Evolutionary conservation across 345 rosid species (phyloP), one percentile per base, ranked within the genome.

Genomic region (Gossypium thurberi): DNA sequence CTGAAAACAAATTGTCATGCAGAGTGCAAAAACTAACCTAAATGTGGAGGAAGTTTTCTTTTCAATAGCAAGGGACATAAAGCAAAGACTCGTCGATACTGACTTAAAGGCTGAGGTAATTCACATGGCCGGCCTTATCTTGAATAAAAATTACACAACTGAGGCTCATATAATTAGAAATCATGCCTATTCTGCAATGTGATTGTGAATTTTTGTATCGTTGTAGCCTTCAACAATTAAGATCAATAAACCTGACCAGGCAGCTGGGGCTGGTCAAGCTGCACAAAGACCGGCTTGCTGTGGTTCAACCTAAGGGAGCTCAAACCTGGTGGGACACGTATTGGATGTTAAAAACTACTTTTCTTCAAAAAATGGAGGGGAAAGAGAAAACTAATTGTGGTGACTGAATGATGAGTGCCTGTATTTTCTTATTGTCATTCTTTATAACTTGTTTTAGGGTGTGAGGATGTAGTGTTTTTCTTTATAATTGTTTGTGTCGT

Each of bases 1-100:
- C 46, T 70, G 65, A 78, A 76, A 73, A 4, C n/a, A 64, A 75
- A 56, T 68, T 78, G 53, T 76, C 68, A 73, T 76, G 82, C 92
- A 94, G 98, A 94, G 97, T 85, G 97, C 98, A 43, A 94, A 94
- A 77, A 92, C 98, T 59, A 94, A 94, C 84, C 87, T 89, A 73
- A 92, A 94, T 8, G 97, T 94, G 71, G 98, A 94, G 84, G 80
- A 92, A 82, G 98, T 94, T 78, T 94, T 90, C 92, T 92, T 94
- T 81, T 92, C 98, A 21, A 88, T 92, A 65, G 98, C 91, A 63
- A 92, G 84, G 82, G 97, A 94, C 79, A 92, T 94, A 48, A 94
- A 92, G 84, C 97, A 90, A 83, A 87, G 98, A 84, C 94, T 89
- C 64, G 78, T 97, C 1, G 97, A 94, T 73, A 87, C 91, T 3